A percentile compares a stretch with the other conserved stretches of the same genome.
Evolutionary conservation across 2,329 filamentous ascomycete species (phyloP).

Genomic region (Pseudogymnoascus sp.): DNA sequence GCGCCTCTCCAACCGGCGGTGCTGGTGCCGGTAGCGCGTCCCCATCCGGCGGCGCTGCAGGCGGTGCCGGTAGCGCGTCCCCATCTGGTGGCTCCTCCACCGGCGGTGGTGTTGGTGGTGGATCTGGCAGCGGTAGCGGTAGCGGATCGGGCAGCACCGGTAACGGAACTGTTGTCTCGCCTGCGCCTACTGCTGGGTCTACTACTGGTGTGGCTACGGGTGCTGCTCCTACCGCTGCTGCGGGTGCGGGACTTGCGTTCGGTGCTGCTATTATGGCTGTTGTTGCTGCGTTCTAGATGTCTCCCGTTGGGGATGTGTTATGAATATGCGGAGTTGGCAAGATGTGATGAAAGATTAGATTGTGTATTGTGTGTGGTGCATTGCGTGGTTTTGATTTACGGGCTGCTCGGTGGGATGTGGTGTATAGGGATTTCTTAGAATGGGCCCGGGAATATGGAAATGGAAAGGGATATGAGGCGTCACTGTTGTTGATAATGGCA

Average conservation of each 20-base stretch:
- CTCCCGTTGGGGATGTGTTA: not conserved
- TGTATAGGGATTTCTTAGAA: not conserved
- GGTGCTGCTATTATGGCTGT: constrained; percentile 11
- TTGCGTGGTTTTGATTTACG: constrained; percentile 2
- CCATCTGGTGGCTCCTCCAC: not conserved
- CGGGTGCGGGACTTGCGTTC: not conserved
- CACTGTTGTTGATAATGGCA: constrained; percentile 11
- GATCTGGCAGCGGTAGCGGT: not conserved
- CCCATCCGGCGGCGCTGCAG: not conserved
- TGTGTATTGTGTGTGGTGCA: not conserved
- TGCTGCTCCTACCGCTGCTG: not conserved
- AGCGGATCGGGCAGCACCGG: not conserved
- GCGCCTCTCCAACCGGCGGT: not conserved
- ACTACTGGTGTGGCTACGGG: not conserved
- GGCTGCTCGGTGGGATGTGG: not conserved
- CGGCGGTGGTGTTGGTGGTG: not conserved
- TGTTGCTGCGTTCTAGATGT: constrained; percentile 5
- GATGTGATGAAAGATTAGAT: not conserved
- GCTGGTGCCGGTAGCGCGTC: not conserved
- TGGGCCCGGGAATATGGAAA: not conserved
- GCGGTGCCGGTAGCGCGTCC: not conserved
- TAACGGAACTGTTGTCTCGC: constrained; percentile 9
- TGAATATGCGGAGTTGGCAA: not conserved
- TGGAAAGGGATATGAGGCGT: not conserved
- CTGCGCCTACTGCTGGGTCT: not conserved